Evolutionary conservation across 768 basidiomycete genomes (phyloP), one percentile per base, ranked within the genome.

Genomic region (Collybia nuda): DNA sequence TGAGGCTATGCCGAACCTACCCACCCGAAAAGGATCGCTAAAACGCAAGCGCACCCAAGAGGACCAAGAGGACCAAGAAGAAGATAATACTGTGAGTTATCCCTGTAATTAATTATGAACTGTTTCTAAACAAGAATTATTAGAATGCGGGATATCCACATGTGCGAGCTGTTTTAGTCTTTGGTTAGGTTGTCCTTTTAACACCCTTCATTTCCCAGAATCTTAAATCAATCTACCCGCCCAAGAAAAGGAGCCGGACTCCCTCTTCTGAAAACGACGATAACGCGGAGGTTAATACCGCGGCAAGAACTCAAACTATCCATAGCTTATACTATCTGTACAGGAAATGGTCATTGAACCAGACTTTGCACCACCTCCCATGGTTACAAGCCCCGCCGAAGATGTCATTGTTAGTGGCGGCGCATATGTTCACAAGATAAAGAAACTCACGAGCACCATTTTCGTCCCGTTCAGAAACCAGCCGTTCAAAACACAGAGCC

Each of bases 151-250:
- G 67, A 9, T 79, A 79, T 52, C 78, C 78, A 52, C 64, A 73
- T 62, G 78, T 79, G 24, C 24, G 24, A 47, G 59, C 70, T 50
- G 22, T 47, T 37, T 32, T 23, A 51, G 36, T 37, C 14, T 11
- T 40, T 38, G 22, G 40, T 3, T 39, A 28, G 15, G 15, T 47
- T 51, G 6, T 50, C 14, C 26, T 43, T 28, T 40, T 50, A 17
- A 46, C 36, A 24, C 39, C 21, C 26, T 24, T 28, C 44, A 22
- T 56, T 18, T n/a, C 41, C 18, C 52, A 80, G 78, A 78, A 80
- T 48, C 68, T 78, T n/a, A 63, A 68, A 2, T 66, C 75, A 47
- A 75, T 78, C 48, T 78, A 80, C 54, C 76, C 78, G 50, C 59
- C 64, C 3, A 62, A 62, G 48, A 67, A 66, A 54, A 54, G 74